These are phyloP conservation scores for Daldinia caldariorum DNA, from an alignment of 495 filamentous ascomycete genomes.

Conservation along the genomic window DNA sequence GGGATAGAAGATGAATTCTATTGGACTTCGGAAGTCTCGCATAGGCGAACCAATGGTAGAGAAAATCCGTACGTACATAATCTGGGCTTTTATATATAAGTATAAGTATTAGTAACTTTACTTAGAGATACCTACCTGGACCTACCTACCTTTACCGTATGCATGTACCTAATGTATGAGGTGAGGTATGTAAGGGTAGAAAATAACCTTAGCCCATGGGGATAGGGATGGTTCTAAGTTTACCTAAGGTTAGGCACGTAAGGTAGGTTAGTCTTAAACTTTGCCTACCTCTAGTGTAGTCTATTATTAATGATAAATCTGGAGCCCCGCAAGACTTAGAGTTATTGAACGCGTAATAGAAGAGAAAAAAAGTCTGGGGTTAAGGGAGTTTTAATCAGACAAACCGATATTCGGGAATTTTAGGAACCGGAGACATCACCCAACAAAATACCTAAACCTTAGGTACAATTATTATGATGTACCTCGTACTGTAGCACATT, in stretches of 20 bases:
- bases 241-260: no score
- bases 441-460: neutral
- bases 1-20: slow-evolving; percentile 18
- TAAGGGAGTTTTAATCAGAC: neutral
- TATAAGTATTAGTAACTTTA: neutral
- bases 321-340: slow-evolving; percentile 39
- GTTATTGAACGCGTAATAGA: slow-evolving; percentile 31
- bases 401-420: neutral
- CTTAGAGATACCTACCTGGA: no score
- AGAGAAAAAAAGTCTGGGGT: slow-evolving; percentile 35
- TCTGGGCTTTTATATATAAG: no score
- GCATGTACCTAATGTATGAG: no score
- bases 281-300: slow-evolving; percentile 12
- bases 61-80: slow-evolving; percentile 2
- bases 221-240: slow-evolving; percentile 33
- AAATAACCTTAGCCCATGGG: slow-evolving; percentile 1
- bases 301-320: slow-evolving; percentile 28
- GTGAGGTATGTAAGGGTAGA: no score
- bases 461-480: no score
- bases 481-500: no score
- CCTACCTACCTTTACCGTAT: no score
- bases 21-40: slow-evolving; percentile 12
- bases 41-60: slow-evolving; percentile 11
- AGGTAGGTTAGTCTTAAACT: neutral
- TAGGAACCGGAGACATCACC: neutral